Evolutionary conservation across 2,329 filamentous ascomycete genomes (phyloP).

Genomic region (Colletotrichum karsti): DNA sequence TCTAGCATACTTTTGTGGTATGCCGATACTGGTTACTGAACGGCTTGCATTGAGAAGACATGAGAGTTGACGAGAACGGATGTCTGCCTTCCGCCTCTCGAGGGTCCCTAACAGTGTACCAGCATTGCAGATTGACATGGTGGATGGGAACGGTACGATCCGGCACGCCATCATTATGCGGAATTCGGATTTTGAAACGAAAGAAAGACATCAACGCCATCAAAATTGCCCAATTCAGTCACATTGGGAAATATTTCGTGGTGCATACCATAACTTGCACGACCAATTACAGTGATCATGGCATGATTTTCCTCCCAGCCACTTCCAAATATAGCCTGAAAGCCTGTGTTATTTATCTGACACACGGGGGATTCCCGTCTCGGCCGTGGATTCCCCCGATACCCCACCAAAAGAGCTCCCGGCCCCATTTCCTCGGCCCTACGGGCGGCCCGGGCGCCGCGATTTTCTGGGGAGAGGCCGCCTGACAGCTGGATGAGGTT

Average conservation of each 20-base stretch:
- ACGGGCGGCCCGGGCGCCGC: background rate
- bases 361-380: background rate
- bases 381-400: background rate
- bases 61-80: no score
- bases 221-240: background rate
- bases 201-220: background rate
- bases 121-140: no score
- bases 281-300: background rate
- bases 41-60: no score
- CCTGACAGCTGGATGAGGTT: background rate
- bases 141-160: no score
- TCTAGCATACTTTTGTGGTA: no score
- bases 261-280: no score
- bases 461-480: background rate
- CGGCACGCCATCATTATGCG: no score
- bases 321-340: background rate
- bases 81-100: no score
- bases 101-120: no score
- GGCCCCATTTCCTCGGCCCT: background rate
- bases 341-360: background rate
- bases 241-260: background rate
- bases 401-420: background rate
- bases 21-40: no score
- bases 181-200: no score
- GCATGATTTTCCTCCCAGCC: background rate